These are phyloP conservation scores for Vigna nakashimae DNA, from an alignment of 306 rosid species.

Conservation along the genomic window DNA sequence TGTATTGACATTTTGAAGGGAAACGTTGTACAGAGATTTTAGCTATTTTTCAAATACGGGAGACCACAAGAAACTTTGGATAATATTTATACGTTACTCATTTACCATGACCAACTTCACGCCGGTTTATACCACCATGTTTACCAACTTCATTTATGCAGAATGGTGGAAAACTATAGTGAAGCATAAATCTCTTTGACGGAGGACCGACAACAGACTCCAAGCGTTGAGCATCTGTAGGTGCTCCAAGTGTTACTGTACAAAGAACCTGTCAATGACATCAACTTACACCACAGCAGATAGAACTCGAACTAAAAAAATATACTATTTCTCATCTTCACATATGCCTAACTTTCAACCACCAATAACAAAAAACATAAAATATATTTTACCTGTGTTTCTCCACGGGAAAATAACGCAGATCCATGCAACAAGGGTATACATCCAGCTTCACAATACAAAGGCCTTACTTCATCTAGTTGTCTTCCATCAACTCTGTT, in stretches of 20 bases:
- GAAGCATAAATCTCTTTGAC: slow-evolving; percentile 95
- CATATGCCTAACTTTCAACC: slow-evolving; percentile 28
- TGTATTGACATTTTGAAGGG: neutral
- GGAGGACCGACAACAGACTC: slow-evolving; percentile 91
- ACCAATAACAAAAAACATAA: slow-evolving; percentile 32
- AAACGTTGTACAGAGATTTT: neutral
- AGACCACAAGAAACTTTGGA: neutral
- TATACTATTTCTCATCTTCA: neutral
- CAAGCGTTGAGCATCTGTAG: slow-evolving; percentile 89
- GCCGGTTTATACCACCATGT: slow-evolving; percentile 90
- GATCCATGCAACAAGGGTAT: slow-evolving; percentile 84
- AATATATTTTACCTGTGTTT: slow-evolving; percentile 74
- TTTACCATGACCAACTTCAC: slow-evolving; percentile 99
- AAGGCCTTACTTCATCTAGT: slow-evolving; percentile 96
- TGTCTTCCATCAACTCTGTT: slow-evolving; percentile 86
- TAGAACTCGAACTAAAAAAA: slow-evolving; percentile 1
- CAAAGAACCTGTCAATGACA: slow-evolving; percentile 76
- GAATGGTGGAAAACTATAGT: slow-evolving; percentile 96
- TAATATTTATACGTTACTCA: slow-evolving; percentile 28
- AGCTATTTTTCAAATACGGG: neutral
- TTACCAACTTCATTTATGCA: slow-evolving; percentile 93
- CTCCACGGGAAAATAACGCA: slow-evolving; percentile 89
- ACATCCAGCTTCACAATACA: slow-evolving; percentile 85
- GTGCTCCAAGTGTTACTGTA: slow-evolving; percentile 96
- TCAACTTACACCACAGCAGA: slow-evolving; percentile 38